Base-by-base conservation (phyloP, 805 yeast genomes). In the Lipomyces chichibuensis region DNA sequence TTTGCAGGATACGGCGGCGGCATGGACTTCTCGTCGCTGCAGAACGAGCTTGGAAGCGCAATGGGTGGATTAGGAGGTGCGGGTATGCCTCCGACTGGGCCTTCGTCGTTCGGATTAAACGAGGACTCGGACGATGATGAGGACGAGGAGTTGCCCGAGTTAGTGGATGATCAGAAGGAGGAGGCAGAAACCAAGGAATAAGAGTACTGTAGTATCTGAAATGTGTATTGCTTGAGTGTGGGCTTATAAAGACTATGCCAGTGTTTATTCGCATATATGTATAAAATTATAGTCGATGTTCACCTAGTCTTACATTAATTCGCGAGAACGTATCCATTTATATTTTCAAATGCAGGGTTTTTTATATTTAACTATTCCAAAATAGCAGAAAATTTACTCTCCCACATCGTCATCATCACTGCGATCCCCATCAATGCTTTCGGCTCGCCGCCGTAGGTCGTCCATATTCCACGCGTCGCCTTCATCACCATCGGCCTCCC, bases 11-110 rank as follows among this genome's bases (percentile, higher is more conserved):
- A 69, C 33, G 77, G 72, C 55, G 74, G 67, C 7, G 81, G 78
- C 43, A 65, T 77, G 71, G 80, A 78, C 70, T 80, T 83, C 66
- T 74, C 78, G 27, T 78, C 78, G 43, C 75, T 80, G n/a, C 65
- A 65, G 33, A 68, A 73, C 71, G 77, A 71, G 43, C 80, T 76
- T 60, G 73, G 76, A 70, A 72, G 76, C 54, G 81, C 79, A 59
- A 75, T 76, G 76, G 84, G 80, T 63, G 85, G 84, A 60, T 79
- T 76, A n/a, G 68, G 63, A 49, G 72, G 67, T 29, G 57, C 56
- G 62, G 77, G 74, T 39, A 60, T 71, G 72, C 20, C 39, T 23
- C 37, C 29, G 63, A 14, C 55, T 51, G 69, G 46, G 29, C 54
- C 54, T 57, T 57, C 61, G 59, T 29, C 61, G 29, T 39, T 63